Base-by-base conservation (phyloP, 140 eudicot species). In the Anethum foeniculum region DNA sequence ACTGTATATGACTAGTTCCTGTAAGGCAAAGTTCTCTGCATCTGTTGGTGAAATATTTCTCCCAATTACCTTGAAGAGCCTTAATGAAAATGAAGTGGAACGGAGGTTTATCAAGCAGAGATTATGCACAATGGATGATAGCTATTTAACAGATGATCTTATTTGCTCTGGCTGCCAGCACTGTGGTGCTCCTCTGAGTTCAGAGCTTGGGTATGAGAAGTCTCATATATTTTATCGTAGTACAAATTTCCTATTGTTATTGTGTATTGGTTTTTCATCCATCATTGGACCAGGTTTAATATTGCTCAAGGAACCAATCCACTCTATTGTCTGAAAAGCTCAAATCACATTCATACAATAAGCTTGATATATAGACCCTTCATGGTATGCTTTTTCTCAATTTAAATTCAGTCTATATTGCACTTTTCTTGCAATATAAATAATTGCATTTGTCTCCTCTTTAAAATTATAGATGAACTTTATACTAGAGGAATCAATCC, bases 281-380 rank as follows among this genome's bases (percentile, higher is more conserved):
- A 71, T 65, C 64, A 44, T 77, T 75, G 71, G 82, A 51, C 36
- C 89, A 93, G 98, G 82, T 85, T 91, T 64, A 75, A 65, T 74
- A 51, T 82, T 77, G 90, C 84, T 71, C 86, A 88, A 69, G 87
- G 85, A 75, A 47, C 81, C 9, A 79, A 80, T 79, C 90, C 95
- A 76, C 84, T 93, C 21, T 87, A 88, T 77, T 93, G 98, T 80
- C 85, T 49, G 65, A 90, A 83, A 85, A 89, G 93, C 91, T 87
- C 86, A 39, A 85, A 91, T 47, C 90, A 85, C 78, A 87, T 89
- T 75, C 98, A 93, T 75, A 27, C 71, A 76, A 87, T 88, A 15
- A 85, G 93, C 84, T 76, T 81, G 85, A 87, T 93, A 79, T 93
- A 93, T 85, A 87, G 97, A 81, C 95, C 98, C 43, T 93, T 91